Evolutionary conservation across 495 filamentous ascomycete genomes (phyloP).

Genomic region (Penicillium canescens): DNA sequence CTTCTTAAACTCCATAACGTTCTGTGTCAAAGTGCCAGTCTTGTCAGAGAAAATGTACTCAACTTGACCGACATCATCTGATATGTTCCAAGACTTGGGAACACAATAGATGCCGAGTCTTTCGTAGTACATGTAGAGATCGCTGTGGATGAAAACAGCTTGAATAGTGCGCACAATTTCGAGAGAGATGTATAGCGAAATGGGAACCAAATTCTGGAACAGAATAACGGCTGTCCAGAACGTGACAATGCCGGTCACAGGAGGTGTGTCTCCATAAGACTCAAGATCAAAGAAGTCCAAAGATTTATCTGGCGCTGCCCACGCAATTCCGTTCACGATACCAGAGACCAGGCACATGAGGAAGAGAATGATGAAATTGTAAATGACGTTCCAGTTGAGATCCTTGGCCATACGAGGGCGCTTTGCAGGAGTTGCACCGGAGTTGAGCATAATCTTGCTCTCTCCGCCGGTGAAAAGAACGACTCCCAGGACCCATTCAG

Average conservation of each 20-base stretch:
- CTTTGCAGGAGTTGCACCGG: constrained; percentile 95
- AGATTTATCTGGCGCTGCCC: constrained; percentile 72
- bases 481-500: constrained; percentile 94
- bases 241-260: constrained; percentile 86
- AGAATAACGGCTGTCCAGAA: constrained; percentile 94
- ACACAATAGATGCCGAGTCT: constrained; percentile 90
- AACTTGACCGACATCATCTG: constrained; percentile 96
- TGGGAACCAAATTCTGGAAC: constrained; percentile 98
- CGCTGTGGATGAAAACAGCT: constrained; percentile 97
- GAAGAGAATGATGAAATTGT: constrained; percentile 92
- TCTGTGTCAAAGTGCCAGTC: constrained; percentile 96
- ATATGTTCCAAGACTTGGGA: constrained; percentile 99
- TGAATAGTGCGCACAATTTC: constrained; percentile 94
- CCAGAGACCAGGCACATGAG: constrained; percentile 86
- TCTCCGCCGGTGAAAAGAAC: constrained; percentile 96
- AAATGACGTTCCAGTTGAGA: constrained; percentile 95
- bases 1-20: constrained; percentile 99
- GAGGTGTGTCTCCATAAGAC: constrained; percentile 73
- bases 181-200: constrained; percentile 95
- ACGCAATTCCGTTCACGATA: constrained; percentile 81
- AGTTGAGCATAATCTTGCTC: constrained; percentile 99
- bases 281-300: constrained; percentile 84
- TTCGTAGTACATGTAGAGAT: constrained; percentile 95
- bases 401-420: constrained; percentile 86
- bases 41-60: constrained; percentile 99